Evolutionary conservation across 2,329 filamentous ascomycete genomes (phyloP), one percentile per base, ranked within the genome.

Genomic region (Alternaria atra): DNA sequence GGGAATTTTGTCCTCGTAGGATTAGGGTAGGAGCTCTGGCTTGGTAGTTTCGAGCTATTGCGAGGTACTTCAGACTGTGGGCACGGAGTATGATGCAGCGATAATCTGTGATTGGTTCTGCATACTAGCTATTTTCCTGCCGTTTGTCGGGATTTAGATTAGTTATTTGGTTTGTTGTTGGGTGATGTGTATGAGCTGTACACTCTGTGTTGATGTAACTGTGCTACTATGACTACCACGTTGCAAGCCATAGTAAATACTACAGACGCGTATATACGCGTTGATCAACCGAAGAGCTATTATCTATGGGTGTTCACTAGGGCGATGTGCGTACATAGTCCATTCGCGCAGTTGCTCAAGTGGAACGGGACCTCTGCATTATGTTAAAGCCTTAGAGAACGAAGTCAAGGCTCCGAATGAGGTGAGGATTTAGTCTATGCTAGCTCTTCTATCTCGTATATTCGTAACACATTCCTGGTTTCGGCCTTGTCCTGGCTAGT

Each of bases 361-460:
- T 10, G 15, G 13, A 30, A 17, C 3, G 5, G 9, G 8, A 46
- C 8, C 15, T 46, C 39, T 3, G 5, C 46, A 23, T 34, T 13
- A 35, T 42, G 6, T 29, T 25, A 5, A 20, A 2, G 10, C 47
- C 20, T 46, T n/a, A 12, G 30, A 37, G 32, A 25, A 35, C 9
- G 8, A 7, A 50, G 32, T 37, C 2, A n/a, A 50, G 20, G 15
- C 35, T 43, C 9, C 29, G 23, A 17, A 52, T 39, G 39, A 52
- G 35, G 50, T 32, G 39, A 43, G 35, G 50, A 40, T 32, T 25
- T 32, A 6, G 23, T 54, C 27, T 50, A 35, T 27, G 12, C 13
- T 50, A 50, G 46, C 32, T 50, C 23, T n/a, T 50, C 46, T n/a
- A 35, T 35, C 46, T 27, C 46, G 20, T 27, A 27, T 27, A 50